Evolutionary conservation across 2,329 filamentous ascomycete genomes (phyloP), one percentile per base, ranked within the genome.

Genomic region (Gliomastix tumulicola): DNA sequence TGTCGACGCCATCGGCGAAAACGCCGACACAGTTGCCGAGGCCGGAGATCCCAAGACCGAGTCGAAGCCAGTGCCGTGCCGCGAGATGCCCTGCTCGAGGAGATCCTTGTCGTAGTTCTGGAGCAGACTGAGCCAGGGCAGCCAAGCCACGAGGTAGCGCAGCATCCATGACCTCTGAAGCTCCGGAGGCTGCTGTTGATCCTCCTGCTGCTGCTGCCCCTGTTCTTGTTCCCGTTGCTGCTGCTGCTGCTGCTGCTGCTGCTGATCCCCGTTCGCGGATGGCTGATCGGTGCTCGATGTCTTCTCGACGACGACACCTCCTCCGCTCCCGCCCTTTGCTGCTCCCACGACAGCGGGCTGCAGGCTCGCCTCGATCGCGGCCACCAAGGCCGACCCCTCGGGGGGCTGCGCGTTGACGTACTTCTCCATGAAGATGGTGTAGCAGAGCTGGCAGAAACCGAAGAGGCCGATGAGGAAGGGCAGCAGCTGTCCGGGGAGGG

Each of bases 121-220:
- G 3, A 50, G 35, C 30, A 49, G 23, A 21, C 47, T 44, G 3
- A 50, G 30, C 47, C 48, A 48, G 11, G 48, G 48, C 21, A 50
- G 38, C 44, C 47, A 50, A 5, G 38, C 44, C 4, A 47, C 41
- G 6, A 50, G 34, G 12, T 45, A 46, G n/a, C 48, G 35, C 15
- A 44, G 33, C 5, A 33, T 11, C 17, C 30, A 21, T 2, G 40
- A 38, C 17, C 41, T n/a, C n/a, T n/a, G n/a, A n/a, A n/a, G 27
- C 6, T 35, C 17, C 9, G 19, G 17, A 32, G 36, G 34, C 34
- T 38, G 16, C 34, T 32, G 12, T 42, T 40, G n/a, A 21, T 34
- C 20, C 22, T 25, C 22, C 22, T 25, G n/a, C 22, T 25, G 9
- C 22, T 25, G 22, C 22, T 25, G 9, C 22, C 22, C 22, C 22